Base-by-base conservation (phyloP, 257 asterid species). In the Thymus quinquecostatus region DNA sequence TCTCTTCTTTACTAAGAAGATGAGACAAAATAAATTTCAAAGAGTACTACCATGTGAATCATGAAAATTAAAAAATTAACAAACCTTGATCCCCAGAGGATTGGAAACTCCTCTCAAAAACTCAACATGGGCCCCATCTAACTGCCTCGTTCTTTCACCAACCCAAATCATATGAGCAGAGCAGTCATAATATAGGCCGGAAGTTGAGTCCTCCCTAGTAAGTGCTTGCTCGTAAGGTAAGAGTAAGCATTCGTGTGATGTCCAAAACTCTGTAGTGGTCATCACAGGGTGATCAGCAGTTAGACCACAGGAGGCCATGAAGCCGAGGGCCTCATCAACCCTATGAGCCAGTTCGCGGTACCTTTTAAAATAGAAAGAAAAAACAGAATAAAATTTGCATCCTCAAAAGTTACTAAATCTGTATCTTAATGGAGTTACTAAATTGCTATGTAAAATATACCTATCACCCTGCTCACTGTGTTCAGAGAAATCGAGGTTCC, bases 81-180 rank as follows among this genome's bases (percentile, higher is more conserved):
- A 13, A 48, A 88, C 96, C 96, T 88, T 86, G 82, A 88, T 88
- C 36, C 96, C 96, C 10, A 88, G 80, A n/a, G 96, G 96, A 33
- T 88, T 88, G 60, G 96, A 65, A 69, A 87, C 77, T 49, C 93
- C 96, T 72, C 96, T 77, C 34, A 89, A 63, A 73, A 87, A 89
- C 84, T 89, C 96, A 32, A 89, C 89, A 68, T 87, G 96, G 50
- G 91, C 91, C 11, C 90, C 94, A 67, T 87, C 94, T 47, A 87
- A 69, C 78, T 89, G 96, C 75, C 96, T 79, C 0, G 96, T 89
- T 30, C 96, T 87, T 41, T 89, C 96, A 62, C 94, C 96, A 45
- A 89, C 94, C 96, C 96, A 89, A 69, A 89, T 59, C 96, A 89
- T 85, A 82, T 89, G 96, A 27, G 94, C 90, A 2, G 96, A 89